Base-by-base conservation (phyloP, 352 stramenopile species). In the Phytophthora vignae region DNA sequence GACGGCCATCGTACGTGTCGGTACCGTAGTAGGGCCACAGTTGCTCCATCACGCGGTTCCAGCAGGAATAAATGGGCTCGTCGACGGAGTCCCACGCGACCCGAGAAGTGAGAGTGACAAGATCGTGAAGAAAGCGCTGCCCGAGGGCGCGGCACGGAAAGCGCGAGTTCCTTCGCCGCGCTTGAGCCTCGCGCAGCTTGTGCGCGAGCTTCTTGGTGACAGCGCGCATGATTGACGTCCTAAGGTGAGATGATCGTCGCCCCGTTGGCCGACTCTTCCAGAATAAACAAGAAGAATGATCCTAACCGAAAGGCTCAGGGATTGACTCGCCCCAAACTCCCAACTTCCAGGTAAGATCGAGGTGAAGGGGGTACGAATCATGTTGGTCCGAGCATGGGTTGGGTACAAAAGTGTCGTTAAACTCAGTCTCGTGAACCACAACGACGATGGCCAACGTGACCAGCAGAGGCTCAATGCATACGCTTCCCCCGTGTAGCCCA, bases 151-250 rank as follows among this genome's bases (percentile, higher is more conserved):
- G 44, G 46, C 17, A 64, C 8, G 36, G 14, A 1, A 46, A 22
- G 31, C 48, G 48, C 8, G 40, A 4, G 22, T 60, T 36, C 46
- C 17, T 49, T 6, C 15, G 5, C 9, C 15, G 42, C 17, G 42
- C 42, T 21, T 17, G 42, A 49, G 42, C 42, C 42, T 22, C 42
- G 42, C 42, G 17, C 42, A 68, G 21, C 60, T 61, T 61, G 46
- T 21, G 59, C 50, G 7, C 54, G 38, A 44, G 60, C 15, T 49
- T 49, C 60, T 44, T 44, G 1, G 12, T 11, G 36, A 44, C 36
- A 33, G 29, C 29, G 29, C 29, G 29, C 29, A 33, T 33, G 29
- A 3, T 33, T 5, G 29, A 33, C 25, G 25, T 29, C 25, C 25
- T 5, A 29, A 3, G 4, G 25, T 5, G 29, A 33, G 4, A 9